A percentile compares a stretch with the other conserved stretches of the same genome.
phyloP scores from a whole-genome alignment of 257 asterid genomes.

The Nicotiana tabacum region DNA sequence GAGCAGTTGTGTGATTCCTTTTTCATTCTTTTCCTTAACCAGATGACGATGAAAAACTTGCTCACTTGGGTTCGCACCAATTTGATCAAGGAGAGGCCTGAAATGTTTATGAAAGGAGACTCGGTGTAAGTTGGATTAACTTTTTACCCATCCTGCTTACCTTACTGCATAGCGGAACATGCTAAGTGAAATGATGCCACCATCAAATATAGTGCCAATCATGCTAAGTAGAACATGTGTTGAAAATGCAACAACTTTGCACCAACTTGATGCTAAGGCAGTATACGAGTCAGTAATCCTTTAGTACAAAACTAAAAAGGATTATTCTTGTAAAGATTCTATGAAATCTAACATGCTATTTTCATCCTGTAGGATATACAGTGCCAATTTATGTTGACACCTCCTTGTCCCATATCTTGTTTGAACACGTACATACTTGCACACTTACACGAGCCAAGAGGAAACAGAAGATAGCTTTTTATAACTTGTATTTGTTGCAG shows the following conservation, averaged over 20 bases:
- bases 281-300: too few species aligned
- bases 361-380: too few species aligned
- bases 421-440: background rate
- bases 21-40: constrained; percentile 18
- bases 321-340: too few species aligned
- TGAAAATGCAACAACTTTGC: too few species aligned
- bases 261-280: too few species aligned
- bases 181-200: background rate
- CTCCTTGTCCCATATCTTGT: background rate
- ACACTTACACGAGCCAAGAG: background rate
- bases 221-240: too few species aligned
- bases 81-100: constrained; percentile 95
- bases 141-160: background rate
- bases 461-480: background rate
- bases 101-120: constrained; percentile 98
- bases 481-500: constrained; percentile 30
- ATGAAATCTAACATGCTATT: too few species aligned
- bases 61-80: constrained; percentile 86
- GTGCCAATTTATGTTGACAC: background rate
- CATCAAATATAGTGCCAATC: background rate
- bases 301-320: too few species aligned
- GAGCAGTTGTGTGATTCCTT: background rate
- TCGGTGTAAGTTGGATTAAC: constrained; percentile 61
- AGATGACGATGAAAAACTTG: constrained; percentile 75
- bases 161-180: background rate